Percentiles rank a stretch among this genome's conserved stretches.
phyloP scores from a whole-genome alignment of 495 filamentous ascomycete genomes.

The Neurospora sp. region DNA sequence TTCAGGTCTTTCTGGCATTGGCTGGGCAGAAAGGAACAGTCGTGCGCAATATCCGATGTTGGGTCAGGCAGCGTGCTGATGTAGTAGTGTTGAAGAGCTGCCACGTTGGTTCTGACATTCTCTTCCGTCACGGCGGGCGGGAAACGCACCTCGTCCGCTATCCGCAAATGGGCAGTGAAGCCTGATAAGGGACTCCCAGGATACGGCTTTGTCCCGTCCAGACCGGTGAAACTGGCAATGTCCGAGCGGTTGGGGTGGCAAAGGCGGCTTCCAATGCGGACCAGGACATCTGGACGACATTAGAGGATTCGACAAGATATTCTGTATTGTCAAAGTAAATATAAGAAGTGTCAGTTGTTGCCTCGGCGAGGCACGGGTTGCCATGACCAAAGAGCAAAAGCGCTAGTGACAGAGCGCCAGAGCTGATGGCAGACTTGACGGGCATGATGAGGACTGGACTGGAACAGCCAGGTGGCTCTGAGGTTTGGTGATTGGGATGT shows the following conservation, averaged over 20 bases:
- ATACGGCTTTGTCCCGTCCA: neutral
- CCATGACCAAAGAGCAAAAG: neutral
- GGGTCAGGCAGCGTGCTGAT: neutral
- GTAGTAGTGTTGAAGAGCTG: neutral
- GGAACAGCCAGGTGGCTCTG: neutral
- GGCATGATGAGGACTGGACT: neutral
- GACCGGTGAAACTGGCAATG: neutral
- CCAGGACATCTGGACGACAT: neutral
- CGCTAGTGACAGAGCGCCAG: neutral
- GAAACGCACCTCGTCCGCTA: neutral
- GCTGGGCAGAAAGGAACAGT: neutral
- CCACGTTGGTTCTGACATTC: neutral
- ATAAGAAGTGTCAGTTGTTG: neutral
- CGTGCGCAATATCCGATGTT: neutral
- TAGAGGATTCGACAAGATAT: neutral
- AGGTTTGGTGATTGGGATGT: neutral
- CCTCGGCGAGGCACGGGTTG: neutral
- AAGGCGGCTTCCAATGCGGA: neutral
- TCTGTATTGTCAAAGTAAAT: neutral
- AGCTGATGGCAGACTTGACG: neutral
- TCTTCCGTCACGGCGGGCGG: neutral
- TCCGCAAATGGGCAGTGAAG: neutral
- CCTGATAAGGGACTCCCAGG: neutral
- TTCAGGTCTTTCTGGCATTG: neutral
- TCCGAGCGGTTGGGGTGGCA: neutral